These are phyloP conservation scores for Pyropia haitanensis DNA, from an alignment of 23 red algal genomes.

Conservation along the genomic window DNA sequence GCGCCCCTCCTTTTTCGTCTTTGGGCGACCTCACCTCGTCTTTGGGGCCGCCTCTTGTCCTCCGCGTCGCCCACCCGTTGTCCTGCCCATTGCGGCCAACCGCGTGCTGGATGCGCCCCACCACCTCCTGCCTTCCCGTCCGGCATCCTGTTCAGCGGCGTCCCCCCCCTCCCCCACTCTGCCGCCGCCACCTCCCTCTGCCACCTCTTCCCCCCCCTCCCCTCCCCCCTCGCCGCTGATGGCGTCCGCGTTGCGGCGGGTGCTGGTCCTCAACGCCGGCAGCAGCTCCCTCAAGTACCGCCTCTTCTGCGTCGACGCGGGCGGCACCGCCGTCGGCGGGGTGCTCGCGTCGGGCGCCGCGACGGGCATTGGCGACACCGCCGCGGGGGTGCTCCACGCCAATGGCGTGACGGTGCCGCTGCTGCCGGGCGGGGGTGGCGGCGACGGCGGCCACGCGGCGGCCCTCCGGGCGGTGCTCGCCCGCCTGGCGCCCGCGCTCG, in stretches of 20 bases:
- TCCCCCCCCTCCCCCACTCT: no score
- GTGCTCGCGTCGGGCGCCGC: background rate
- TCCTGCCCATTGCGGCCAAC: no score
- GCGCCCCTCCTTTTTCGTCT: no score
- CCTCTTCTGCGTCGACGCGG: background rate
- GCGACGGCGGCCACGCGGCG: background rate
- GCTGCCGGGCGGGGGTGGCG: background rate
- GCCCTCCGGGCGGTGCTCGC: background rate
- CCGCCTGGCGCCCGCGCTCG: background rate
- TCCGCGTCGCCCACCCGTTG: no score
- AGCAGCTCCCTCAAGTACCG: background rate
- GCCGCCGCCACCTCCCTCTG: no score
- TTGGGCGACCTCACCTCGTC: no score
- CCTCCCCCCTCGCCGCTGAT: no score
- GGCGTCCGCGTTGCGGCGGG: background rate
- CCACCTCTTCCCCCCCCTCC: no score
- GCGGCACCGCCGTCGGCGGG: background rate
- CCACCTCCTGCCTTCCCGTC: no score
- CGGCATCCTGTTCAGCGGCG: no score
- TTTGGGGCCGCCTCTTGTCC: no score
- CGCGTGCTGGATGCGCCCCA: no score
- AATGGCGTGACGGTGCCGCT: background rate
- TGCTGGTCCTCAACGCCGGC: conserved; percentile 14
- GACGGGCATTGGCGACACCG: background rate
- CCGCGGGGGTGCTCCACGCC: background rate